Conservation (phyloP, 331 rosid species). For the Phaseolus coccineus region DNA sequence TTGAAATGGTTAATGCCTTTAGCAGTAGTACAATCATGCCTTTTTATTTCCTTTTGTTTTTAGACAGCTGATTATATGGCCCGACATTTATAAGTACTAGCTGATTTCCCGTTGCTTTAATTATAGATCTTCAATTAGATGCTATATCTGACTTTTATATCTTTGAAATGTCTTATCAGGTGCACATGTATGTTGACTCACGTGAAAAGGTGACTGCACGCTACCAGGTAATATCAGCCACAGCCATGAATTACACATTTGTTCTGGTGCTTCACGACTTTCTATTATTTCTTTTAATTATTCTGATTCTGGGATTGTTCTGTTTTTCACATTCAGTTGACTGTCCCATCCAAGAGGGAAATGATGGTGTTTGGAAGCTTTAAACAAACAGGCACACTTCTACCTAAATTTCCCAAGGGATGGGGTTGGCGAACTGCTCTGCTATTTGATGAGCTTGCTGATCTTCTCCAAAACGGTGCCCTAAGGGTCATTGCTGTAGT, state of each 20-base stretch:
- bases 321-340: conserved; percentile 58
- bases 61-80: conserved; percentile 10
- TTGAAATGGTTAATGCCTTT: conserved; percentile 31
- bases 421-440: conserved; percentile 99
- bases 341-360: conserved; percentile 97
- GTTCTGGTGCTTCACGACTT: conserved; percentile 16
- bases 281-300: conserved; percentile 36
- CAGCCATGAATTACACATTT: conserved; percentile 36
- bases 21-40: not conserved
- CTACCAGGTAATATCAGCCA: conserved; percentile 43
- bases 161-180: conserved; percentile 45
- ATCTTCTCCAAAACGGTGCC: conserved; percentile 92
- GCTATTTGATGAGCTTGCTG: conserved; percentile 84
- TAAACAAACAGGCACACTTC: conserved; percentile 94
- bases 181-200: conserved; percentile 67
- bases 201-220: conserved; percentile 71
- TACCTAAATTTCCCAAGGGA: conserved; percentile 97
- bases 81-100: conserved; percentile 16
- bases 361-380: conserved; percentile 89
- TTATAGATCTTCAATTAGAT: conserved; percentile 16
- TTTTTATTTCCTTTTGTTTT: conserved; percentile 12
- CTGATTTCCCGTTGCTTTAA: conserved; percentile 11
- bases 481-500: conserved; percentile 88
- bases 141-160: conserved; percentile 22
- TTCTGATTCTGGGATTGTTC: conserved; percentile 37